Conservation (phyloP, 768 basidiomycete genomes). For the Pisolithus orientalis region DNA sequence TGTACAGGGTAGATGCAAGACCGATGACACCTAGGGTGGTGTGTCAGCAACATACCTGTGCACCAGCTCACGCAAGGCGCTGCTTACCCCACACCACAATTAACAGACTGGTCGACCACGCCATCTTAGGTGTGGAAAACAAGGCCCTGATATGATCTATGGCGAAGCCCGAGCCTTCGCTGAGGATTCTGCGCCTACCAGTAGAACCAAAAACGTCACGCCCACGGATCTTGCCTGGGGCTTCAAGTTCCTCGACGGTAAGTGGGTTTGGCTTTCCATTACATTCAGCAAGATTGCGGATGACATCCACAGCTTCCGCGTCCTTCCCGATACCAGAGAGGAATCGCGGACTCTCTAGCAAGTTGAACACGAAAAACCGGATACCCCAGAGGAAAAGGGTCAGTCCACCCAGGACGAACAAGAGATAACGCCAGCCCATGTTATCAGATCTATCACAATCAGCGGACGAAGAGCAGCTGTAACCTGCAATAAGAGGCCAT, state of each 20-base stretch:
- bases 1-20: constrained; percentile 64
- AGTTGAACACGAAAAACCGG: constrained; percentile 46
- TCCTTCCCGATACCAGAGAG: constrained; percentile 50
- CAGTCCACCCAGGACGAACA: constrained; percentile 47
- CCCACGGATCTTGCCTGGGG: constrained; percentile 20
- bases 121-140: constrained; percentile 58
- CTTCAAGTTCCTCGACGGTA: constrained; percentile 38
- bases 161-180: constrained; percentile 36
- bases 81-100: constrained; percentile 40
- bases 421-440: constrained; percentile 62
- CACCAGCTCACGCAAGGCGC: background rate
- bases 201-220: constrained; percentile 5
- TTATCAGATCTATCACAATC: constrained; percentile 40
- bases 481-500: constrained; percentile 54
- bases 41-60: background rate
- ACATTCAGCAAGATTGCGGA: constrained; percentile 44
- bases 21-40: constrained; percentile 55
- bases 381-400: constrained; percentile 47
- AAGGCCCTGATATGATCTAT: constrained; percentile 47
- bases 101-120: constrained; percentile 58
- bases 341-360: constrained; percentile 54
- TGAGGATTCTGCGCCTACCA: constrained; percentile 23
- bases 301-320: constrained; percentile 40
- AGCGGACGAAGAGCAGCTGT: constrained; percentile 36
- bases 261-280: constrained; percentile 40